Evolutionary conservation across 768 basidiomycete genomes (phyloP).

Genomic region (Floccularia luteovirens): DNA sequence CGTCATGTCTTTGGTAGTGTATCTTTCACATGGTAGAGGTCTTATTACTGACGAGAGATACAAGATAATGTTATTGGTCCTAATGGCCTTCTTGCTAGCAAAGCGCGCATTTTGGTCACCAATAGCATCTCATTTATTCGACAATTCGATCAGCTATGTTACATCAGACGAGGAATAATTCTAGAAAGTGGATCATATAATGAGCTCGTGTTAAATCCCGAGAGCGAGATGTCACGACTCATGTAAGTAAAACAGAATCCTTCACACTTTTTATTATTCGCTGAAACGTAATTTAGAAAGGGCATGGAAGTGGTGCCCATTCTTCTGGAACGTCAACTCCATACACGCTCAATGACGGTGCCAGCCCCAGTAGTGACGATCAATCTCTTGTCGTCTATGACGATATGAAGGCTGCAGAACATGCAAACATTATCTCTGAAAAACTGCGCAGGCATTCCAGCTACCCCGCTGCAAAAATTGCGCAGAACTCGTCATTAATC

Average conservation of each 20-base stretch:
- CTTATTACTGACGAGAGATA: slow-evolving; percentile 1
- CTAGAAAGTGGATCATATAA: slow-evolving; percentile 67
- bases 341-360: slow-evolving; percentile 25
- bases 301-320: slow-evolving; percentile 34
- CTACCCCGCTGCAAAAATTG: slow-evolving; percentile 49
- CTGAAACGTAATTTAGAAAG: slow-evolving; percentile 19
- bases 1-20: slow-evolving; percentile 72
- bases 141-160: slow-evolving; percentile 68
- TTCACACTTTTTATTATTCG: background rate
- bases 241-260: slow-evolving; percentile 38
- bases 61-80: slow-evolving; percentile 84
- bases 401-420: slow-evolving; percentile 12
- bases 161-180: slow-evolving; percentile 77
- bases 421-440: slow-evolving; percentile 33
- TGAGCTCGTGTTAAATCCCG: slow-evolving; percentile 47
- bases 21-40: background rate
- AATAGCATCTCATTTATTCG: slow-evolving; percentile 82
- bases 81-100: slow-evolving; percentile 69
- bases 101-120: slow-evolving; percentile 82
- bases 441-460: slow-evolving; percentile 52
- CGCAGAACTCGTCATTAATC: slow-evolving; percentile 28
- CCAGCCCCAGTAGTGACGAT: slow-evolving; percentile 21
- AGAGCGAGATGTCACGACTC: slow-evolving; percentile 66
- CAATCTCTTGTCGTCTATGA: slow-evolving; percentile 12
- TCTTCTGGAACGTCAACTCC: slow-evolving; percentile 50